A percentile compares a stretch with the other conserved stretches of the same genome.
Evolutionary conservation across 768 basidiomycete genomes (phyloP).

Genomic region (Gelatoporia subvermispora): DNA sequence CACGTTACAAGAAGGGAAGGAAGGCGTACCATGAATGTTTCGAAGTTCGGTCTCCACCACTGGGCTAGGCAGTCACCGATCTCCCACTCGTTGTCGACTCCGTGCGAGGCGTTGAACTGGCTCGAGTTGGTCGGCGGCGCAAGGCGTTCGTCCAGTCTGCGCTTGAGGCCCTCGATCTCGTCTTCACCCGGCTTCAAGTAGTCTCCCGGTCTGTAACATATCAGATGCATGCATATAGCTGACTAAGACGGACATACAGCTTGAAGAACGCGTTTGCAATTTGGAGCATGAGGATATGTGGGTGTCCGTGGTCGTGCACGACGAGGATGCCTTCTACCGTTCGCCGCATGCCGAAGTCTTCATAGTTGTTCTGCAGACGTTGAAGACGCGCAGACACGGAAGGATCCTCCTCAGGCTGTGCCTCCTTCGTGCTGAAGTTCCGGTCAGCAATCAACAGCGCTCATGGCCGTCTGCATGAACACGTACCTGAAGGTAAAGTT

Average conservation of each 20-base stretch:
- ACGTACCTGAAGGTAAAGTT: conserved; percentile 88
- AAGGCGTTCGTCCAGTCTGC: conserved; percentile 83
- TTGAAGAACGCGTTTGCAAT: conserved; percentile 99
- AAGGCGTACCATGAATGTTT: conserved; percentile 90
- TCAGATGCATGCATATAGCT: neutral
- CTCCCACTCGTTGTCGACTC: conserved; percentile 89
- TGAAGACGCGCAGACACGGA: conserved; percentile 93
- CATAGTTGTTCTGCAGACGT: conserved; percentile 93
- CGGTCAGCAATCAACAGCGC: neutral
- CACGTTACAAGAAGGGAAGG: neutral
- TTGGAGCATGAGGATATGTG: conserved; percentile 96
- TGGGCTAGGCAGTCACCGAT: conserved; percentile 95
- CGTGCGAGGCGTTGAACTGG: conserved; percentile 76
- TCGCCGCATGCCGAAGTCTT: conserved; percentile 93
- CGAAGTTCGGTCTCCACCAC: conserved; percentile 98
- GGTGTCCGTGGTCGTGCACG: conserved; percentile 95
- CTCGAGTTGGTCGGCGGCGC: conserved; percentile 67
- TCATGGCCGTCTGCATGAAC: conserved; percentile 4
- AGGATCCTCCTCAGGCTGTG: conserved; percentile 96
- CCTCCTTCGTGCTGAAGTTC: conserved; percentile 77
- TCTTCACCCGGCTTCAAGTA: conserved; percentile 96
- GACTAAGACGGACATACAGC: conserved; percentile 53
- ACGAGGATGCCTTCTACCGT: conserved; percentile 90
- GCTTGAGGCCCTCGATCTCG: conserved; percentile 86
- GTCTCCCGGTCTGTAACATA: conserved; percentile 76